phyloP scores from a whole-genome alignment of 257 asterid genomes.

The Solanum neorickii region DNA sequence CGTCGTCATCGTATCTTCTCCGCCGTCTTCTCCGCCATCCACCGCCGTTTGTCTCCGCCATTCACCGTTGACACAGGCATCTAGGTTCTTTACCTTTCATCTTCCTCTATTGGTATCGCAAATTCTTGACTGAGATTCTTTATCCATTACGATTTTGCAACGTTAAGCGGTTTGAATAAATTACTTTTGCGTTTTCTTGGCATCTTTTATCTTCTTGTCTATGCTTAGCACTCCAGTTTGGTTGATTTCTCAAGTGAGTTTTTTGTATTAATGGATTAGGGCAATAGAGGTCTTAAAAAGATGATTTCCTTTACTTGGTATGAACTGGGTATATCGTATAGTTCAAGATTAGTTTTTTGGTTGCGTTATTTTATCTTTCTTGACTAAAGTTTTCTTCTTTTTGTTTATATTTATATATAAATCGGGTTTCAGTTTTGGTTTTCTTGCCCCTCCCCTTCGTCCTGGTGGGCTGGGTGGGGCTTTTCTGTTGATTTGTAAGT shows the following conservation, averaged over 20 bases:
- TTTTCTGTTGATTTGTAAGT: neutral
- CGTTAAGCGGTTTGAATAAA: neutral
- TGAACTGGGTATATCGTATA: neutral
- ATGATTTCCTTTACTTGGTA: neutral
- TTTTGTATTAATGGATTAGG: neutral
- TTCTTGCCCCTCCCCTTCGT: neutral
- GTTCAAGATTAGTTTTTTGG: neutral
- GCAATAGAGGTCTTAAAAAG: neutral
- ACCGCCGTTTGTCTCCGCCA: neutral
- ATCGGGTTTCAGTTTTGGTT: neutral
- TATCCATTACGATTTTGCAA: neutral
- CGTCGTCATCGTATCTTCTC: neutral
- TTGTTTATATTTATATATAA: neutral
- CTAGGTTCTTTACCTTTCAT: neutral
- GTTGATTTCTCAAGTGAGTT: neutral
- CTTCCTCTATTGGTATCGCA: neutral
- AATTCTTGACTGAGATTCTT: neutral
- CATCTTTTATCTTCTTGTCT: neutral
- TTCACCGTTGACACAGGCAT: neutral
- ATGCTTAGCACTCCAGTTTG: neutral
- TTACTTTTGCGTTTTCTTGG: neutral
- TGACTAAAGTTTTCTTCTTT: neutral
- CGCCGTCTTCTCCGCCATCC: neutral
- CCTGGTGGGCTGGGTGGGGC: neutral
- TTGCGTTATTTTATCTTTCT: neutral